Percentiles rank a stretch among this genome's conserved stretches.
Conservation (phyloP, 768 basidiomycete genomes). For the Boletus eberwhitei region DNA sequence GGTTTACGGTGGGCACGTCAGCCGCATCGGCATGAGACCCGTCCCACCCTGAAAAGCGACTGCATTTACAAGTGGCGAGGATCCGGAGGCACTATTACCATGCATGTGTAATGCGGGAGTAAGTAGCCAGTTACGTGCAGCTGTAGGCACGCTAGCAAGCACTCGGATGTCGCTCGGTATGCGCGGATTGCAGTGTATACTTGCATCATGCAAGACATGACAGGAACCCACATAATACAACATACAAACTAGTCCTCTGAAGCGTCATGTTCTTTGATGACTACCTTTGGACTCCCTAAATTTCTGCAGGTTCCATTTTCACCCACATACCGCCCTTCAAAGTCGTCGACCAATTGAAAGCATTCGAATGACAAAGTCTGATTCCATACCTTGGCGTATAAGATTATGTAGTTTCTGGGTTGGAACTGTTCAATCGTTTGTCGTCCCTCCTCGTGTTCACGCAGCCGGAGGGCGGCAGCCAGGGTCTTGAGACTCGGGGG, state of each 20-base stretch:
- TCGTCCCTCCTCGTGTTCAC: constrained; percentile 29
- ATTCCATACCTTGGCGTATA: constrained; percentile 37
- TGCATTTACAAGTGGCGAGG: background rate
- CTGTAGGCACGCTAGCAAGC: background rate
- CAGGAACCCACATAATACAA: background rate
- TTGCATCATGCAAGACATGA: background rate
- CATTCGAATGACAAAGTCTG: background rate
- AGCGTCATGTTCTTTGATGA: background rate
- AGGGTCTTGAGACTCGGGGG: constrained; percentile 28
- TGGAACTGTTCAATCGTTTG: constrained; percentile 24
- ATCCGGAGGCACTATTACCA: background rate
- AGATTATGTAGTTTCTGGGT: constrained; percentile 29
- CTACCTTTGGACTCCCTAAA: background rate
- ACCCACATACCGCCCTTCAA: constrained; percentile 6
- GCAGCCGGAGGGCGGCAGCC: constrained; percentile 22
- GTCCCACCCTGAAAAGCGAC: background rate
- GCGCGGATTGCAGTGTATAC: background rate
- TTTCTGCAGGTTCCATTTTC: too few relatives aligned
- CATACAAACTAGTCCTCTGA: background rate
- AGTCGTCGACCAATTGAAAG: background rate
- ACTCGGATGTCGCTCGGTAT: background rate
- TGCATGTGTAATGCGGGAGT: background rate
- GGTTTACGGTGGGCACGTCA: background rate
- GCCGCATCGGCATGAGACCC: background rate
- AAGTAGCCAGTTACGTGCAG: too few relatives aligned